Evolutionary conservation across 768 basidiomycete species (phyloP).

Genomic region (Macrolepiota albuminosa): DNA sequence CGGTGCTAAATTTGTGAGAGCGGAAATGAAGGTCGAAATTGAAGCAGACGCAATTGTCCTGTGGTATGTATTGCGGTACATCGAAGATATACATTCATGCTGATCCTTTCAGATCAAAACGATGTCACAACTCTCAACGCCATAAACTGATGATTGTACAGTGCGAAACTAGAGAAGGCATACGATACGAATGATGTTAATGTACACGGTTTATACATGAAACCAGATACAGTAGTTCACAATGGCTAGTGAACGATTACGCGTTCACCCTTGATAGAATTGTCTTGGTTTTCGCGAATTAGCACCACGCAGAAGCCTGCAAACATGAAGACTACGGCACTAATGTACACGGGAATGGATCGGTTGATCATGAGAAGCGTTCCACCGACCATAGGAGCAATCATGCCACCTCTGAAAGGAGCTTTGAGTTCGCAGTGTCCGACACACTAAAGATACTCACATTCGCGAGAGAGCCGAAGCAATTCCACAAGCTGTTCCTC

Average conservation of each 20-base stretch:
- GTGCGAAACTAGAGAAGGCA: conserved; percentile 1
- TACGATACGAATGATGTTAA: conserved; percentile 5
- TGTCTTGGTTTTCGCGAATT: conserved; percentile 47
- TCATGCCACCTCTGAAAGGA: conserved; percentile 73
- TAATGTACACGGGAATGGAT: conserved; percentile 73
- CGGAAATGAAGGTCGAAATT: conserved; percentile 51
- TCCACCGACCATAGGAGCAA: conserved; percentile 79
- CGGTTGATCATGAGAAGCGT: conserved; percentile 60
- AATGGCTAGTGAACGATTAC: conserved; percentile 22
- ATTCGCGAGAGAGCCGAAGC: conserved; percentile 84
- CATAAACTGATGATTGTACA: background rate
- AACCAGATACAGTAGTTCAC: background rate
- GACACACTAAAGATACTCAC: conserved; percentile 32
- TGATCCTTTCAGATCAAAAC: background rate
- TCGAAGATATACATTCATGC: background rate
- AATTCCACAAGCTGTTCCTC: conserved; percentile 85
- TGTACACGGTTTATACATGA: background rate
- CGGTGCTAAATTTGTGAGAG: conserved; percentile 39
- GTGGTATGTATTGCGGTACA: conserved; percentile 4
- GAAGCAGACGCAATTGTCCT: conserved; percentile 46
- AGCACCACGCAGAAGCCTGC: conserved; percentile 61
- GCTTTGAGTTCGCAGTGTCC: background rate
- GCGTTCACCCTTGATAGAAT: conserved; percentile 19
- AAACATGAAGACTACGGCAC: conserved; percentile 59
- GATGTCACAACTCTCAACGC: background rate